Evolutionary conservation across 495 filamentous ascomycete genomes (phyloP), one percentile per base, ranked within the genome.

Genomic region (Penicillium paxilli): DNA sequence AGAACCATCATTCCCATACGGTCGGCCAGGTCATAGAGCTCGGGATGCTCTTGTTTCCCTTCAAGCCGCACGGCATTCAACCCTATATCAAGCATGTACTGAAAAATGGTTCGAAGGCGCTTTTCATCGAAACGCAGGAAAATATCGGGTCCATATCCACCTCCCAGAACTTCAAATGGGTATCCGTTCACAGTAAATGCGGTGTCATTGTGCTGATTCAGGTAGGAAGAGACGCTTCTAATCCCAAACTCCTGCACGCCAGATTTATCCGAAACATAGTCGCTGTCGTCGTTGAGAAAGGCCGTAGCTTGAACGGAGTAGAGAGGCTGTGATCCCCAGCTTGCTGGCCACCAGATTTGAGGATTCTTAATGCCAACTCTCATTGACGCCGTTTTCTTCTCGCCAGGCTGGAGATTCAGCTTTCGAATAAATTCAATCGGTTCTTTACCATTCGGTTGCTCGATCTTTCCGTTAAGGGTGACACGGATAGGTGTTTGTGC

Each of bases 271-370:
- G 83, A 86, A 7, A 75, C 24, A 1, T 47, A 47, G 1, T 52
- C 10, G 4, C 22, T 20, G 5, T 32, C 49, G 16, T 66, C 55
- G 17, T 68, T 54, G 3, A 72, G 53, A 3, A 67, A 64, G 3
- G 71, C 66, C 9, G 71, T 71, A 5, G 82, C 47, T 4, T 67
- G 48, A 66, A 83, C 42, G 62, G 63, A 77, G 62, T 93, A 94
- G 10, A 93, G 69, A 0, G 86, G 85, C 56, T 92, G 90, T 47
- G 79, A 66, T 23, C 91, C 91, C 75, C 91, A 91, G 6, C 79
- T 70, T n/a, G 81, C 71, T 12, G 91, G 89, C 72, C 86, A 92
- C 91, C 91, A 96, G 19, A 94, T 74, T 17, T 80, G 66, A 2
- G 89, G 85, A 22, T 82, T 73, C 3, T 69, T 47, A 0, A 84